phyloP scores from a whole-genome alignment of 352 stramenopile genomes.

The Pythium phragmiticola region DNA sequence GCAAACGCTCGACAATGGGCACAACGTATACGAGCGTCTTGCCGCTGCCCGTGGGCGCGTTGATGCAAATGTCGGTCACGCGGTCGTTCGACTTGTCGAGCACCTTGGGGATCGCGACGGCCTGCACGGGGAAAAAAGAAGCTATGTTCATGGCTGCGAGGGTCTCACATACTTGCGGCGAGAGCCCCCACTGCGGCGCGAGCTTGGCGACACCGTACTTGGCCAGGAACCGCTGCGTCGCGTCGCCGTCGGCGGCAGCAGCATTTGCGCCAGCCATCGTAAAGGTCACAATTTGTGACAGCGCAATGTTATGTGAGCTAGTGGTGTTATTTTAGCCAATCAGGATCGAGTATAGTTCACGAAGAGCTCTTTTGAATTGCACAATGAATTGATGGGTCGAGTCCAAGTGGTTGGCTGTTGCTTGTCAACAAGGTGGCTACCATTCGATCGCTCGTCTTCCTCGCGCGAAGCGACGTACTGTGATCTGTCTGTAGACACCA shows the following conservation, averaged over 20 bases:
- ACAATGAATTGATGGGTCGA: conserved; percentile 22
- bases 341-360: neutral
- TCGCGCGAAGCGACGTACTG: conserved; percentile 11
- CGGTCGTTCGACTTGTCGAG: conserved; percentile 81
- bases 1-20: conserved; percentile 92
- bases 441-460: conserved; percentile 12
- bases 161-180: conserved; percentile 41
- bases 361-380: conserved; percentile 25
- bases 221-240: conserved; percentile 47
- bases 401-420: conserved; percentile 15
- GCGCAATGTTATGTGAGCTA: neutral
- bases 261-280: conserved; percentile 20
- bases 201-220: conserved; percentile 73
- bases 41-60: conserved; percentile 95
- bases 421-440: conserved; percentile 22
- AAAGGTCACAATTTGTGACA: neutral
- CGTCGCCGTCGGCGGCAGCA: conserved; percentile 23
- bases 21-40: conserved; percentile 98
- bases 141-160: conserved; percentile 52
- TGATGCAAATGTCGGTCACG: conserved; percentile 95
- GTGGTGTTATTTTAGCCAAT: conserved; percentile 19
- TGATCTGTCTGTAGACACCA: neutral
- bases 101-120: conserved; percentile 91
- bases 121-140: conserved; percentile 95
- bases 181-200: conserved; percentile 46